Base-by-base conservation (phyloP, 1,284 basidiomycete species). In the Ustilago cynodontis region DNA sequence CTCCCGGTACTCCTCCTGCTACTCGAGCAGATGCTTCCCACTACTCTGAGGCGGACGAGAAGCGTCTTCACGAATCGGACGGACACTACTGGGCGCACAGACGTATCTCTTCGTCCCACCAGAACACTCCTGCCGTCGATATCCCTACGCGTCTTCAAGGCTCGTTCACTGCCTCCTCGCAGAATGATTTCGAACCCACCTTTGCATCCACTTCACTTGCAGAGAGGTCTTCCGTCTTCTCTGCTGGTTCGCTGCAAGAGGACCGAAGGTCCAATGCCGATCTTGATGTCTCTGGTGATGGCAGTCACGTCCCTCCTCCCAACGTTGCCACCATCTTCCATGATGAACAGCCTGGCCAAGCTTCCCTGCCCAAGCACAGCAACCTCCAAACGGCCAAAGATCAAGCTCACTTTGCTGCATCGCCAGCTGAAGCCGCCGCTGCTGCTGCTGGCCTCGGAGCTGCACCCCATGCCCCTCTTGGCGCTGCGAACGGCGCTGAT, bases 41-140 rank as follows among this genome's bases (percentile, higher is more conserved):
- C 64, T 82, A 82, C 47, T 74, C 71, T 3, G 80, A 82, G 43
- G 70, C 69, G 0, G 80, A 82, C 59, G 80, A 82, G 54, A 82
- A 80, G 70, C 71, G 70, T 10, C 65, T 80, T 14, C 80, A 80
- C 57, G 75, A 82, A 58, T 62, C 69, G 18, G 73, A 80, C 14
- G 76, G 72, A 26, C 77, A 81, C 60, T 76, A 62, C 41, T 78
- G 76, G 76, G 76, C 76, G 14, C 76, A 78, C 22, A 56, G 76
- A 52, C 78, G 77, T 26, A 58, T 77, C 50, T 77, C 68, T 11
- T 70, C 72, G 11, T 69, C 71, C 14, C 64, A 65, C 49, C 65
- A 61, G 2, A 65, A 39, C 22, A 52, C 61, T 6, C 58, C 75
- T 35, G 70, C 73, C 10, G 61, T 78, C 35, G 73, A 69, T 50